Base-by-base conservation (phyloP, 176 grass and related monocot species). In the Zizania latifolia region DNA sequence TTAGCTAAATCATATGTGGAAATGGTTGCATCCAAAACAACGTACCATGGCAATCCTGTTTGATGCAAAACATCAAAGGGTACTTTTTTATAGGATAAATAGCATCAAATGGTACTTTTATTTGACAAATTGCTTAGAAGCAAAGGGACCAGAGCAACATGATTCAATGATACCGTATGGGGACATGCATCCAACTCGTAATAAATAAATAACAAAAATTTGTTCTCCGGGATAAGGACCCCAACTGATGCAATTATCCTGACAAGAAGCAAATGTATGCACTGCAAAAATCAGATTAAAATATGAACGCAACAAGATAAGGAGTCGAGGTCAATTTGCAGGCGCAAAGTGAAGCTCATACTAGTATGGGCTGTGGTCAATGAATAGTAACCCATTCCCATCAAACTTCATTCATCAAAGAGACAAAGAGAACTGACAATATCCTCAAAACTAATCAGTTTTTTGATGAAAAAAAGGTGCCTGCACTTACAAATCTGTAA, bases 101-200 rank as follows among this genome's bases (percentile, higher is more conserved):
- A 66, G 5, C 23, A 79, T 67, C 29, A 37, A 62, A 15, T 7
- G 46, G 27, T 11, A 1, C 34, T 48, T 43, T 46, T 17, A 27
- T 80, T 32, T 80, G 10, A 60, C 22, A 70, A 36, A 15, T 44
- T 69, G 54, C 38, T 80, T 35, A 8, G 22, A 78, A 37, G 22
- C 30, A 26, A 79, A 54, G 6, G 27, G 36, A 4, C 33, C 34
- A 78, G 62, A 56, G 21, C 62, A 22, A 28, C 33, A 67, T 66
- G 76, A 6, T 68, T 16, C 32, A 39, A 28, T 4, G 29, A 10
- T 32, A 12, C 22, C 22, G 48, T 53, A 53, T 6, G 48, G 48
- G 48, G 6, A 17, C 48, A 53, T 53, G 12, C 6, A n/a, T 53
- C n/a, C 17, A 22, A 6, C 2, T 21, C 4, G 22, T 6, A 0